Evolutionary conservation across 805 yeast genomes (phyloP), one percentile per base, ranked within the genome.

Genomic region (Lipomyces yamanashiensis): DNA sequence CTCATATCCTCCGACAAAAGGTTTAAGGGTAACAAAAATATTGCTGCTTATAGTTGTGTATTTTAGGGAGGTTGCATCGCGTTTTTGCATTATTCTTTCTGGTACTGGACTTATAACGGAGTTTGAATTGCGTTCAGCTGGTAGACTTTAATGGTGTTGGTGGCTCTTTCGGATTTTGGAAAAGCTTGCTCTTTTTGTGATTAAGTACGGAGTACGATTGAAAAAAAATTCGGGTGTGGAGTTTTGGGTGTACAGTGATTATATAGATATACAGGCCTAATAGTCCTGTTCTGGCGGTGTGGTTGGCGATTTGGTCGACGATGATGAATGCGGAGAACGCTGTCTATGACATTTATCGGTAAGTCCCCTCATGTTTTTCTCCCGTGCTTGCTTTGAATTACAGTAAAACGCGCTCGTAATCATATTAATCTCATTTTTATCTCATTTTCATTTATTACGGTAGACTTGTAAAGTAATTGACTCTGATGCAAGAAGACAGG

Each of bases 161-260:
- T 49, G 39, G 13, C 37, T n/a, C 13, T 49, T 33, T 49, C 39
- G 52, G n/a, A 48, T 48, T 28, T 34, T 37, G 53, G 33, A 49
- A 49, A 47, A 49, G 15, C 15, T 10, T 9, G 40, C 10, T 49
- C 8, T 49, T 28, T 49, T 28, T 15, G 39, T n/a, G 15, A n/a
- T 49, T 49, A 19, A 34, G n/a, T 12, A 33, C 19, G 40, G 40
- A 28, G 34, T 33, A 10, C 19, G n/a, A 36, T 21, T 9, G 5
- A 33, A 36, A 51, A 51, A 51, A 37, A 34, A 41, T 33, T 34
- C 15, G 54, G 43, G 23, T 17, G 39, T 13, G 47, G 19, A 43
- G 17, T 8, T 13, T 51, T 37, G 36, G 54, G 54, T 51, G 28
- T 33, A 51, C 37, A 51, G 33, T 17, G 43, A n/a, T 37, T 19